Base-by-base conservation (phyloP, 306 rosid species). In the Acacia acuminata region DNA sequence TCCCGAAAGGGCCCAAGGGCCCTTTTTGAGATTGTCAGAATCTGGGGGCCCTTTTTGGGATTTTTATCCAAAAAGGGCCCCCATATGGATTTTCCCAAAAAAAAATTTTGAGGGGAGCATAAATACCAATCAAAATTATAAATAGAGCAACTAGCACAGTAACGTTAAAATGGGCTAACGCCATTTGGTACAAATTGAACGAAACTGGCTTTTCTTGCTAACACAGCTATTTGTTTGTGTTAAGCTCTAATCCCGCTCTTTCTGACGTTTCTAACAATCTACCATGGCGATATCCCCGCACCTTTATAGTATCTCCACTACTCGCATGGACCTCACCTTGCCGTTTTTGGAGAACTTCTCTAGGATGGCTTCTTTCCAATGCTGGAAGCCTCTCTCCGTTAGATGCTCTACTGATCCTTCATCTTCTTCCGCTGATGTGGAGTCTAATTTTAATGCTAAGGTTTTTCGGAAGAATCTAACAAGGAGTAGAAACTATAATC, bases 401-500 rank as follows among this genome's bases (percentile, higher is more conserved):
- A 84, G 92, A 67, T 96, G 94, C 86, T 74, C 92, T 50, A 85
- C 75, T 24, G 94, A 83, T 38, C 68, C 91, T 53, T 77, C 88
- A 9, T 27, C 73, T 15, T 24, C 88, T 10, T 78, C 91, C 0
- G 82, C 74, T 42, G 77, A 89, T 11, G 84, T 72, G 32, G 92
- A 86, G 27, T 68, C 97, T 50, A 87, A 92, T 22, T 96, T 96
- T 81, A 97, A 96, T 34, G 88, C 98, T 4, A 96, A 96, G 88
- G 85, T 91, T 48, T 96, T 96, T 91, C 85, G 99, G 14, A 91
- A 87, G 93, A 96, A 90, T 78, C 86, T 96, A 40, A 91, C 98
- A 4, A 81, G 98, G 79, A 92, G 99, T 78, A 76, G 90, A 70
- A 96, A 92, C 55, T 96, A 96, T 73, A 96, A 96, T 45, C 97